Evolutionary conservation across 495 filamentous ascomycete species (phyloP).

Genomic region (Poronia punctata): DNA sequence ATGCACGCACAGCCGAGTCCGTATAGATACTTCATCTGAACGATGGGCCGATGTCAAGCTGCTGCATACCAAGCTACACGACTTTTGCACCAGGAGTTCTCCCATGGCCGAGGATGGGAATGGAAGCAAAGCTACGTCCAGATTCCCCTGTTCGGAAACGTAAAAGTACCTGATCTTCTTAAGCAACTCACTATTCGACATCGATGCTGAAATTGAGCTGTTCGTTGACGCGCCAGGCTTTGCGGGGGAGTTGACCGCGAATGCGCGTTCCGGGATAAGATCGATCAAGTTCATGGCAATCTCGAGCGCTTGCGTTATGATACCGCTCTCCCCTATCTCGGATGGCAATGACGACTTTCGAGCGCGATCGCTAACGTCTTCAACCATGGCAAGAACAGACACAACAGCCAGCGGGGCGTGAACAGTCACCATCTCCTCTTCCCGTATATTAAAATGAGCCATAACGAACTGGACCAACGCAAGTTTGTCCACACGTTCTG

Average conservation of each 20-base stretch:
- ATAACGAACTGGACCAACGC: conserved; percentile 76
- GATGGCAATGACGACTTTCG: conserved; percentile 7
- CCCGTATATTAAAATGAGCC: conserved; percentile 81
- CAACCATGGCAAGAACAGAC: conserved; percentile 57
- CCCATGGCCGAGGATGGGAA: conserved; percentile 50
- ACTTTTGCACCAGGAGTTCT: conserved; percentile 56
- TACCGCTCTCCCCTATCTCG: conserved; percentile 1
- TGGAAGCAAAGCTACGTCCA: conserved; percentile 45
- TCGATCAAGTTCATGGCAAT: conserved; percentile 52
- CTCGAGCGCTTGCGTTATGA: conserved; percentile 39
- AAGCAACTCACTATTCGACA: conserved; percentile 46
- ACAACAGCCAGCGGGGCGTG: conserved; percentile 75
- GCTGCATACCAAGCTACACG: conserved; percentile 46
- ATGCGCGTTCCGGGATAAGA: conserved; percentile 64
- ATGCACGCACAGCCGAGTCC: conserved; percentile 48
- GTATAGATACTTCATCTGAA: conserved; percentile 32
- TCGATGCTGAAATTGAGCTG: conserved; percentile 16
- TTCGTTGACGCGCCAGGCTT: conserved; percentile 24
- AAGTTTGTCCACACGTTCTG: conserved; percentile 51
- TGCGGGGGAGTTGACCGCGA: conserved; percentile 35
- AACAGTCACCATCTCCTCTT: conserved; percentile 88
- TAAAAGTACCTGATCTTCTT: conserved; percentile 62
- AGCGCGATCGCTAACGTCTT: conserved; percentile 32
- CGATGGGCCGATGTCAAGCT: conserved; percentile 31
- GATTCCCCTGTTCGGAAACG: conserved; percentile 46